These are phyloP conservation scores for Eucalyptus decipiens DNA, from an alignment of 345 rosid genomes.

Conservation along the genomic window DNA sequence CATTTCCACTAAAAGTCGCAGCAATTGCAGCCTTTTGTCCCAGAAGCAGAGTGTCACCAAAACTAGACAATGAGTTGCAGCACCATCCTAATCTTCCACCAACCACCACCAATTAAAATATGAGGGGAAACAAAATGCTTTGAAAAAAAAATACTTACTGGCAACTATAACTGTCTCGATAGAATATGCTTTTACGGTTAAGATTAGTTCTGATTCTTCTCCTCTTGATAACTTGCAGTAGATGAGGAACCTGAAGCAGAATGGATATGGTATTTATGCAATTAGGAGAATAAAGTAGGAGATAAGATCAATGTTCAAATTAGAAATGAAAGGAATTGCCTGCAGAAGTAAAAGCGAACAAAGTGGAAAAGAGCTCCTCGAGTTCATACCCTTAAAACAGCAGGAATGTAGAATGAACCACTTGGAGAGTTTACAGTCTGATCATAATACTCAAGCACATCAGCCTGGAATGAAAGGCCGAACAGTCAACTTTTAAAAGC, in stretches of 20 bases:
- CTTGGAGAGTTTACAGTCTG: slow-evolving; percentile 66
- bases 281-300: background rate
- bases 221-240: slow-evolving; percentile 83
- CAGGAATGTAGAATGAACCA: slow-evolving; percentile 86
- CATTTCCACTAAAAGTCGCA: background rate
- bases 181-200: slow-evolving; percentile 60
- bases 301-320: background rate
- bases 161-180: slow-evolving; percentile 66
- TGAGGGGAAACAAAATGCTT: background rate
- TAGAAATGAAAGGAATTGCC: background rate
- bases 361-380: background rate
- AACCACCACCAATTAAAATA: background rate
- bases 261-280: background rate
- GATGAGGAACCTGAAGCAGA: slow-evolving; percentile 64
- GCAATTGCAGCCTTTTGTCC: background rate
- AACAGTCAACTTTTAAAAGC: background rate
- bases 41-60: background rate
- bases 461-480: slow-evolving; percentile 43
- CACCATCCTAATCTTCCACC: background rate
- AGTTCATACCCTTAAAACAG: slow-evolving; percentile 77
- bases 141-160: slow-evolving; percentile 42
- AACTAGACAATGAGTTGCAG: background rate
- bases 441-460: slow-evolving; percentile 90
- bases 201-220: slow-evolving; percentile 52
- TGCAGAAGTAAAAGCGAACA: background rate